phyloP scores from a whole-genome alignment of 1,284 basidiomycete species.

The Irpex sp. region DNA sequence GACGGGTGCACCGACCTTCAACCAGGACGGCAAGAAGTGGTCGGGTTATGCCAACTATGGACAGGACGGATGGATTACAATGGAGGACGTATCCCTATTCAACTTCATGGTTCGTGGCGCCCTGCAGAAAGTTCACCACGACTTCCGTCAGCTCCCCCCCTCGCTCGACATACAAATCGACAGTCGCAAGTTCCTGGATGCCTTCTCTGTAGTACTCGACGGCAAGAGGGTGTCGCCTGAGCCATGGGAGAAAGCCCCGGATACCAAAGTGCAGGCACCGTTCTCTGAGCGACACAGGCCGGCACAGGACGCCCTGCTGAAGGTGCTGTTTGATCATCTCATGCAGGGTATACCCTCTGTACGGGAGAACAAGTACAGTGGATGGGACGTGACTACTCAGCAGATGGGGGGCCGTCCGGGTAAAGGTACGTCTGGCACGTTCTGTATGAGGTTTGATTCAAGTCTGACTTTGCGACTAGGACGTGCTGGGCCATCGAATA shows the following conservation, averaged over 20 bases:
- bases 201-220: not conserved
- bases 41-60: not conserved
- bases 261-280: not conserved
- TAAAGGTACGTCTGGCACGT: not conserved
- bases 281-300: not conserved
- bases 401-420: not conserved
- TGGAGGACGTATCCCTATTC: not conserved
- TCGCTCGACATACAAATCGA: not conserved
- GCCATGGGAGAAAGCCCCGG: not conserved
- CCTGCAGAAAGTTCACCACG: not conserved
- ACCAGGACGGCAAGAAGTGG: not conserved
- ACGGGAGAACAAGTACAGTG: not conserved
- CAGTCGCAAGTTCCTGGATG: not conserved
- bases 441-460: not conserved
- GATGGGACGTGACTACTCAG: not conserved
- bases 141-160: not conserved
- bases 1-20: not conserved
- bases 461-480: too few species aligned
- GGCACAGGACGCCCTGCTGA: not conserved
- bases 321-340: not conserved
- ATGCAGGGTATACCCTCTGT: not conserved
- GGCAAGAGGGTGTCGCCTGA: not conserved
- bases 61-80: not conserved
- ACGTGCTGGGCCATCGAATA: too few species aligned
- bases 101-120: not conserved